Base-by-base conservation (phyloP, 495 filamentous ascomycete species). In the Mytilinidion resinicola region DNA sequence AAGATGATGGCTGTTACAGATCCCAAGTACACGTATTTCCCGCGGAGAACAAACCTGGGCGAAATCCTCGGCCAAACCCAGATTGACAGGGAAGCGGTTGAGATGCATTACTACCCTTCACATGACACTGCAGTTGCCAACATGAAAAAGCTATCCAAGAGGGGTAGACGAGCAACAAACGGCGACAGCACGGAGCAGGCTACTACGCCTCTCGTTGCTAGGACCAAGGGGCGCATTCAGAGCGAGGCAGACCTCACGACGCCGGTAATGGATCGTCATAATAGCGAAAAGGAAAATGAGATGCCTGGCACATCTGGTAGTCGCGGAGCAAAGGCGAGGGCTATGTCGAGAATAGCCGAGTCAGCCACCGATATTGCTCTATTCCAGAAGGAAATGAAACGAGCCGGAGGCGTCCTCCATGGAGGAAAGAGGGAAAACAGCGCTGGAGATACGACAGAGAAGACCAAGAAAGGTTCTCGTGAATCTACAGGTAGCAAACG, bases 381-480 rank as follows among this genome's bases (percentile, higher is more conserved):
- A 51, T 96, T 91, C 67, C 87, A 99, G 69, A 96, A 95, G 66
- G 93, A 99, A 71, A 90, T 77, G 76, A 96, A 93, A 75, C 82
- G 83, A 19, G 86, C 88, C 41, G 91, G 90, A n/a, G 84, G 86
- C 37, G 81, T 90, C 1, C 86, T 89, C 65, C 87, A 90, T 52
- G 91, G 90, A 30, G 82, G 85, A 9, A 70, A 79, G 58, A 74
- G 77, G n/a, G 76, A 76, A 34, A 78, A 71, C 11, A 78, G 80
- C 21, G 34, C 34, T n/a, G 25, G 25, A 30, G 68, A 67, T 14
- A 47, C 33, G 9, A 35, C 36, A 0, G 61, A 69, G 10, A 54
- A 60, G 64, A 54, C 57, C 38, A 63, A 53, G 60, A 53, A 39
- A 59, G 62, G 57, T 54, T 57, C 44, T 42, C 59, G 58, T 57